These are phyloP conservation scores for Hypoxylon sp. DNA, from an alignment of 2,329 filamentous ascomycete genomes.

Conservation along the genomic window DNA sequence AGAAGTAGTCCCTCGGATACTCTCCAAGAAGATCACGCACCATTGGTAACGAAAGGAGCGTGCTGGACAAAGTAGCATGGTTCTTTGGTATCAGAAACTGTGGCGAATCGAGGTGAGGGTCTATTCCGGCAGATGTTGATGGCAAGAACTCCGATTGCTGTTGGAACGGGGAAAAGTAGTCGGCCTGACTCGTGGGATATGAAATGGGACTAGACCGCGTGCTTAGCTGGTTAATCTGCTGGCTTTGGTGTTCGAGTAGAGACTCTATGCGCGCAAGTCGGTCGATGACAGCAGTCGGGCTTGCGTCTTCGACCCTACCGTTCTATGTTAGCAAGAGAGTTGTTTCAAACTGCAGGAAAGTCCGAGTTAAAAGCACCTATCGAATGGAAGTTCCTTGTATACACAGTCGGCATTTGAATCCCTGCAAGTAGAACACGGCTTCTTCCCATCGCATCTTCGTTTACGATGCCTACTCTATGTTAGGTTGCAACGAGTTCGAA, in stretches of 20 bases:
- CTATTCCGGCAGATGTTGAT: constrained; percentile 43
- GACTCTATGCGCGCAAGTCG: constrained; percentile 59
- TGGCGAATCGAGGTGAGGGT: constrained; percentile 51
- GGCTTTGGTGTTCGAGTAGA: constrained; percentile 54
- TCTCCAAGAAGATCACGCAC: constrained; percentile 55
- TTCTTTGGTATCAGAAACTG: constrained; percentile 58
- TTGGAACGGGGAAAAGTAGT: constrained; percentile 44
- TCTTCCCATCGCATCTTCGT: constrained; percentile 58
- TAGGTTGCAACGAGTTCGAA: constrained; percentile 33
- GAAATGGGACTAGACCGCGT: constrained; percentile 47
- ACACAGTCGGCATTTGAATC: constrained; percentile 59
- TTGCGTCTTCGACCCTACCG: constrained; percentile 55
- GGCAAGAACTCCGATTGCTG: constrained; percentile 47
- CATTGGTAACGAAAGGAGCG: constrained; percentile 55
- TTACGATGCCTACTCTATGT: constrained; percentile 55
- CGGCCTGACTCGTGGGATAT: constrained; percentile 48
- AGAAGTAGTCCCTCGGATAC: constrained; percentile 56
- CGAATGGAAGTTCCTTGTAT: constrained; percentile 58
- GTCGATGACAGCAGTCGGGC: constrained; percentile 56
- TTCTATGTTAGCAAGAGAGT: constrained; percentile 26
- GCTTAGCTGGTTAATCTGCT: constrained; percentile 52
- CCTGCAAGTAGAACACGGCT: constrained; percentile 58
- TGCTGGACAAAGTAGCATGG: constrained; percentile 55
- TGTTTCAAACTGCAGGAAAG: constrained; percentile 6
- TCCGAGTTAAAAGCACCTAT: constrained; percentile 48